These are phyloP conservation scores for Castanea mollissima DNA, from an alignment of 306 rosid species.

Conservation along the genomic window DNA sequence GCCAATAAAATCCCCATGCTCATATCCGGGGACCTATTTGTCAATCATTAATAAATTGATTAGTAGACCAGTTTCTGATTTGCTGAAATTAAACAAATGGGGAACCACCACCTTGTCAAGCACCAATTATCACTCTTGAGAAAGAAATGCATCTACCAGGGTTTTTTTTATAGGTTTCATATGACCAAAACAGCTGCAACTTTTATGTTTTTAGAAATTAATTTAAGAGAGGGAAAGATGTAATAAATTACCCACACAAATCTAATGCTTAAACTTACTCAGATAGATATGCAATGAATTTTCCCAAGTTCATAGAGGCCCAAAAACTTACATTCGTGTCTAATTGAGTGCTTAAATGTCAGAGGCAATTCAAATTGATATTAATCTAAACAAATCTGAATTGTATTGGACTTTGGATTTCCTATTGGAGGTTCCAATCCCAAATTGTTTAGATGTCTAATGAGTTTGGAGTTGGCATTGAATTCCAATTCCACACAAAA, in stretches of 20 bases:
- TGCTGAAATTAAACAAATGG: background rate
- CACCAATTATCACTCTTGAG: background rate
- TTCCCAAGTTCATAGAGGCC: background rate
- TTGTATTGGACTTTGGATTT: background rate
- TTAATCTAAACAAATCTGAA: background rate
- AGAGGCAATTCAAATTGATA: background rate
- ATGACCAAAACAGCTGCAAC: background rate
- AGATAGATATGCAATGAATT: background rate
- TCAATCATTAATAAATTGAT: slow-evolving; percentile 19
- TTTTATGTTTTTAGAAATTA: background rate
- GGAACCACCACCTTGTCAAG: background rate
- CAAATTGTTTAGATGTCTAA: too few species aligned
- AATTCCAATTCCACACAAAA: too few species aligned
- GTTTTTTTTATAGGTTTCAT: background rate
- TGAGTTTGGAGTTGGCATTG: too few species aligned
- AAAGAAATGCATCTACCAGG: background rate
- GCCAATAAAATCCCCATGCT: slow-evolving; percentile 88
- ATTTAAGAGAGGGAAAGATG: background rate
- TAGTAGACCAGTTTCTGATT: background rate
- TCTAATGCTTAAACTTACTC: background rate
- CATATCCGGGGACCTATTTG: slow-evolving; percentile 83
- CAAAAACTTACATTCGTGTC: background rate
- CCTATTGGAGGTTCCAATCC: too few species aligned
- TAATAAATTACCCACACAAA: background rate
- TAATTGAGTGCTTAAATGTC: background rate